Evolutionary conservation across 352 stramenopile genomes (phyloP), one percentile per base, ranked within the genome.

Genomic region (Sclerospora graminicola): DNA sequence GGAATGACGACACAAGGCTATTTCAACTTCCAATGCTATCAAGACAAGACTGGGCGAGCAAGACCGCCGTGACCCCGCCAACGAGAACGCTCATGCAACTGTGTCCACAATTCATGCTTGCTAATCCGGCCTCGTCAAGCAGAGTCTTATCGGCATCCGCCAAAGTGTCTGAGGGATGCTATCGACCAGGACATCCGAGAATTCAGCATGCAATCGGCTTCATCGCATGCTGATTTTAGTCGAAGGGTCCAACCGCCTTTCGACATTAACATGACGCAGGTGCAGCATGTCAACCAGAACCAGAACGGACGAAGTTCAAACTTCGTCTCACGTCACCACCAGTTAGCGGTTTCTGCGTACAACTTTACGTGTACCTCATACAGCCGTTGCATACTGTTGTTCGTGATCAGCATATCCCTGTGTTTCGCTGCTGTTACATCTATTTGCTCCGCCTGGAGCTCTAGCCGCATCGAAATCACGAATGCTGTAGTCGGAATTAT

Each of bases 401-500:
- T 75, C 4, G 66, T 84, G 46, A 90, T 81, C 26, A 90, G 45
- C 28, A 84, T 35, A 37, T 82, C 66, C 13, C 57, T 54, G 16
- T 75, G 58, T 20, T 8, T 31, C 1, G 49, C 47, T 10, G 21
- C 46, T 13, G 57, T 29, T 5, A 66, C 32, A 32, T 26, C 45
- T 11, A 9, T n/a, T n/a, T 13, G 19, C 11, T 57, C n/a, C 42
- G 3, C 39, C 44, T 29, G 23, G 48, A 30, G 45, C 47, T 27
- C 38, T 48, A 15, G 58, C 84, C 9, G 59, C 66, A 35, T 82
- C 53, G 34, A 91, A 87, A 41, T 91, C 77, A 36, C 58, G 60
- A 4, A 35, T 51, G 23, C 58, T 76, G 55, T 96, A 97, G 63
- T 98, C 82, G 93, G 55, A 98, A 98, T 50, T 97, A 84, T 14